Percentiles rank a stretch among this genome's conserved stretches.
These are phyloP conservation scores for Macadamia tetraphylla DNA, from an alignment of 164 flowering plant genomes.

Conservation along the genomic window DNA sequence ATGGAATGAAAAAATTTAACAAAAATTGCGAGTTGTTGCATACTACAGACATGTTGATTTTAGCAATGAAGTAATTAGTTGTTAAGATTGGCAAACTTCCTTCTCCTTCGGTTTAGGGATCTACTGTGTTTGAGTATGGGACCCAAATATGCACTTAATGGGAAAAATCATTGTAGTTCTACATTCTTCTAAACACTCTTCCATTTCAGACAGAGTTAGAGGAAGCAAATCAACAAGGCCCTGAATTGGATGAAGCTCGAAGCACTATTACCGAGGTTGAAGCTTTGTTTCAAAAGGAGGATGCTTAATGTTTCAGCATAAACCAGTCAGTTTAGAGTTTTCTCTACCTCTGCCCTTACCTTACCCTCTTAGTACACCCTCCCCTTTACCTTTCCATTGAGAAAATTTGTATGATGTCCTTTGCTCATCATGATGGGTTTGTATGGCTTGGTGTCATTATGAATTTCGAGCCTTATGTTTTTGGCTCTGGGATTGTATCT, in stretches of 20 bases:
- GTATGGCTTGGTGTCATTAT: too few relatives aligned
- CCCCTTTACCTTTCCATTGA: not conserved
- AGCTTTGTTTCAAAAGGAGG: constrained; percentile 33
- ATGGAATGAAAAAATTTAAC: too few relatives aligned
- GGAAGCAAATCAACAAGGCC: constrained; percentile 42
- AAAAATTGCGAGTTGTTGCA: not conserved
- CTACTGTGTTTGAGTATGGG: not conserved
- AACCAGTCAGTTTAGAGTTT: too few relatives aligned
- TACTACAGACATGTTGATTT: not conserved
- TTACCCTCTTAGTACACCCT: too few relatives aligned
- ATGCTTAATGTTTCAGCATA: constrained; percentile 21
- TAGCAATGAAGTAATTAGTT: not conserved
- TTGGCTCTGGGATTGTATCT: too few relatives aligned
- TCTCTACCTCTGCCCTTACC: too few relatives aligned
- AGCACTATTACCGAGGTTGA: constrained; percentile 43
- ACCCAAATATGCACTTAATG: not conserved
- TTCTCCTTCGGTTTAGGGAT: too few relatives aligned
- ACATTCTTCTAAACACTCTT: not conserved
- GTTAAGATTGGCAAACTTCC: not conserved
- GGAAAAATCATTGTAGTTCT: not conserved
- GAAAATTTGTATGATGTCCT: not conserved
- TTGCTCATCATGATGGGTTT: not conserved
- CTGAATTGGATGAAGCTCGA: constrained; percentile 68
- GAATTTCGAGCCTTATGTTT: too few relatives aligned
- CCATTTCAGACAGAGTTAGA: constrained; percentile 58